Evolutionary conservation across 306 rosid species (phyloP).

Genomic region (Alnus rubra): DNA sequence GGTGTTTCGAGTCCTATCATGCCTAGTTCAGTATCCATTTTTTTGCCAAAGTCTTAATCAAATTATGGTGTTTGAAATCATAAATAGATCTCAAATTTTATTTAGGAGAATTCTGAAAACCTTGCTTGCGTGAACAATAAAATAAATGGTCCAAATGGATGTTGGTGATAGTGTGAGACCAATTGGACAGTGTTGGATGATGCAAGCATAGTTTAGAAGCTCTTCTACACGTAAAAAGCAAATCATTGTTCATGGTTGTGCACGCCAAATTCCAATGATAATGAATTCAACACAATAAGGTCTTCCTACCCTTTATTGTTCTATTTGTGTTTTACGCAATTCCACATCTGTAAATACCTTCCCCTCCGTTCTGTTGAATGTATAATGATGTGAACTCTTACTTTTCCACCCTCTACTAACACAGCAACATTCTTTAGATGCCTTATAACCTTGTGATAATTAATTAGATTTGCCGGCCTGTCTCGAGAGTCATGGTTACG

Average conservation of each 20-base stretch:
- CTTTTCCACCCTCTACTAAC: not conserved
- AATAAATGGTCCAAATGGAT: not conserved
- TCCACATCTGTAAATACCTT: not conserved
- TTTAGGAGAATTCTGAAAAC: not conserved
- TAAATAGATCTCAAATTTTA: not conserved
- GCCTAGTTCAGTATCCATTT: not conserved
- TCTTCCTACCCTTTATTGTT: not conserved
- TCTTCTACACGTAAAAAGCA: not conserved
- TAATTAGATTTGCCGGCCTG: not conserved
- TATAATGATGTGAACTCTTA: not conserved
- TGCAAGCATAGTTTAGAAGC: not conserved
- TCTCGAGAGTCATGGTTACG: slow-evolving; percentile 6
- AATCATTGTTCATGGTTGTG: not conserved
- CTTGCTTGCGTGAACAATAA: not conserved
- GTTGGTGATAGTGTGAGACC: not conserved
- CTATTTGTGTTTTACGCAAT: not conserved
- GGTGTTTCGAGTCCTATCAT: too few species aligned
- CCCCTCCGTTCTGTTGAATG: not conserved
- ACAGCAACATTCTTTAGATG: not conserved
- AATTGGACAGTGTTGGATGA: not conserved
- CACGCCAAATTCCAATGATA: not conserved
- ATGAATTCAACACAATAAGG: too few species aligned
- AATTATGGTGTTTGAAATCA: not conserved
- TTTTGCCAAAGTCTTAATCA: not conserved
- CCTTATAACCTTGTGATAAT: not conserved